A percentile compares a stretch with the other conserved stretches of the same genome.
phyloP scores from a whole-genome alignment of 163 green algal genomes.

The Coccomyxa subellipsoidea region DNA sequence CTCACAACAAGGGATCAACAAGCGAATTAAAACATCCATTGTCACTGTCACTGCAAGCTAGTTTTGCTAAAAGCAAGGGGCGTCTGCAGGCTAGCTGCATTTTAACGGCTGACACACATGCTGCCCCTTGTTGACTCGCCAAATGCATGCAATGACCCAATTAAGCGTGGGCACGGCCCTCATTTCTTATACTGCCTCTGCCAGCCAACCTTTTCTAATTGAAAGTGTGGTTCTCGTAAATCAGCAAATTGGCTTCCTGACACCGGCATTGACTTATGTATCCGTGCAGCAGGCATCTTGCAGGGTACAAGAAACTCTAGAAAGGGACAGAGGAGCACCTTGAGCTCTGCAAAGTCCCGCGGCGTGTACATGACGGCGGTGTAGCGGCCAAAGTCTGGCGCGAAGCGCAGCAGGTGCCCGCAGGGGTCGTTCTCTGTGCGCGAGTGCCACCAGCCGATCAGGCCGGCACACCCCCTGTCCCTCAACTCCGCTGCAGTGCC shows the following conservation, averaged over 20 bases:
- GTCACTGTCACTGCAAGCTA: neutral
- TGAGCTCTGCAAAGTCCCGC: conserved; percentile 27
- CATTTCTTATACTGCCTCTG: no score
- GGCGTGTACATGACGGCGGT: conserved; percentile 36
- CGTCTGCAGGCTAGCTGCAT: no score
- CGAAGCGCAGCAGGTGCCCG: conserved; percentile 64
- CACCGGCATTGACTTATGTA: no score
- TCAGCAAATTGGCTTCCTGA: no score
- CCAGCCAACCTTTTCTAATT: no score
- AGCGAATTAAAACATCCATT: neutral
- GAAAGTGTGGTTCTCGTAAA: no score
- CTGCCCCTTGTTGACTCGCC: no score
- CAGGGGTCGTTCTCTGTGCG: conserved; percentile 51
- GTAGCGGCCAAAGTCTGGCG: conserved; percentile 59
- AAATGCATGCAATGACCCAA: no score
- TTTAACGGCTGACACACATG: no score
- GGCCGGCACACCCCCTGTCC: conserved; percentile 46
- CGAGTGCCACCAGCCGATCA: conserved; percentile 75
- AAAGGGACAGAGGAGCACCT: neutral
- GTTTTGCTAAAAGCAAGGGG: neutral
- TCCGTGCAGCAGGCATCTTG: no score
- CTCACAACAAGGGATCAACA: neutral
- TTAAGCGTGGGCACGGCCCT: no score
- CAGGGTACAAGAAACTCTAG: neutral
- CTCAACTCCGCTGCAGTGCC: conserved; percentile 58